Conservation (phyloP, 192 early-diverging fungal species). For the Umbelopsis ramanniana region DNA sequence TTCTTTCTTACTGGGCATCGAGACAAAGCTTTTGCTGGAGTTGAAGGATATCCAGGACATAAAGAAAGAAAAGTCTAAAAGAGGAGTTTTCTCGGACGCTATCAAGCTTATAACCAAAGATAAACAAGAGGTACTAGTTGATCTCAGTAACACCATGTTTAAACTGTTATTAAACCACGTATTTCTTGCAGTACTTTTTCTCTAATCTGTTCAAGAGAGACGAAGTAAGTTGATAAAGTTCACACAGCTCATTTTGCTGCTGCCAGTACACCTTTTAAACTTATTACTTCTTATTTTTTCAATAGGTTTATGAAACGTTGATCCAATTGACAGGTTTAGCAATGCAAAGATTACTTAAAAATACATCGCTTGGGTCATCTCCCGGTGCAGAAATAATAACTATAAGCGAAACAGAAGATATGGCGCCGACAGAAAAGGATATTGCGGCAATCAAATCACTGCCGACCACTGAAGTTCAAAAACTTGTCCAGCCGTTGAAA, state of each 20-base stretch:
- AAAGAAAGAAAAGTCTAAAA: slow-evolving; percentile 85
- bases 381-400: slow-evolving; percentile 49
- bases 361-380: slow-evolving; percentile 72
- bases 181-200: slow-evolving; percentile 70
- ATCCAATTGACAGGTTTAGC: slow-evolving; percentile 86
- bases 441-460: slow-evolving; percentile 12
- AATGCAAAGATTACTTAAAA: slow-evolving; percentile 87
- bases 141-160: not conserved
- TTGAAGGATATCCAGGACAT: slow-evolving; percentile 92
- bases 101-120: slow-evolving; percentile 87
- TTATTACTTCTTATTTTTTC: not conserved
- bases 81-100: slow-evolving; percentile 87
- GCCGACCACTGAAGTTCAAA: slow-evolving; percentile 30
- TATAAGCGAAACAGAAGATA: slow-evolving; percentile 17
- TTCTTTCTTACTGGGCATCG: slow-evolving; percentile 90
- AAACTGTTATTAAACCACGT: not conserved
- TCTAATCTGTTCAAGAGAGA: slow-evolving; percentile 96
- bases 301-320: slow-evolving; percentile 85
- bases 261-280: not conserved
- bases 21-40: slow-evolving; percentile 90
- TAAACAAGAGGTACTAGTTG: slow-evolving; percentile 62
- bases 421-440: not conserved
- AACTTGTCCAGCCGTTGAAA: slow-evolving; percentile 51
- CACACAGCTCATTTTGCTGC: not conserved
- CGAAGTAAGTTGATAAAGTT: slow-evolving; percentile 51